These are phyloP conservation scores for Leccinum subfulvum DNA, from an alignment of 1,284 basidiomycete genomes.

Conservation along the genomic window DNA sequence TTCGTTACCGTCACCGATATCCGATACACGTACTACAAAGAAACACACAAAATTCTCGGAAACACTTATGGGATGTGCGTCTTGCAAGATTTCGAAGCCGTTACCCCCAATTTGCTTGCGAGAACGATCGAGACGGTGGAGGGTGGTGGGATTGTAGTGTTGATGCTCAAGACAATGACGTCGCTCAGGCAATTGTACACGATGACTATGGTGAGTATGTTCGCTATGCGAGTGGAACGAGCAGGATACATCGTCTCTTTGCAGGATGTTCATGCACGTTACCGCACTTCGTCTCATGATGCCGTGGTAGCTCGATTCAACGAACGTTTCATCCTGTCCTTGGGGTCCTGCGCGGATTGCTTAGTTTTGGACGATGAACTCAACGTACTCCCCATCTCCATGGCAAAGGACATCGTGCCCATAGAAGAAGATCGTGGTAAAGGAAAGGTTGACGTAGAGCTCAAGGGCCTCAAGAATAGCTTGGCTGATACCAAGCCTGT, in stretches of 20 bases:
- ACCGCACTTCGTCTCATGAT: conserved; percentile 88
- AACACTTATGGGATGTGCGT: conserved; percentile 98
- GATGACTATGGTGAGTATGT: conserved; percentile 84
- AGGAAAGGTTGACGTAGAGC: conserved; percentile 61
- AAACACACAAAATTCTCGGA: conserved; percentile 93
- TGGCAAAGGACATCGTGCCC: conserved; percentile 88
- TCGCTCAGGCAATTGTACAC: conserved; percentile 92
- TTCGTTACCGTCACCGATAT: conserved; percentile 99
- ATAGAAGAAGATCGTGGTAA: conserved; percentile 52
- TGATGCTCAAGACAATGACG: conserved; percentile 94
- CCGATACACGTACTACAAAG: conserved; percentile 96
- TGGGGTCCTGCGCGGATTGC: conserved; percentile 89
- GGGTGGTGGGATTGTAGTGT: conserved; percentile 91
- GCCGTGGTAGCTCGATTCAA: conserved; percentile 95
- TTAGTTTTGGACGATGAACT: conserved; percentile 96
- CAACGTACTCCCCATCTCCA: conserved; percentile 96
- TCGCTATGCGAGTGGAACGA: background rate
- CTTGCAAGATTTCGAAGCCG: conserved; percentile 97
- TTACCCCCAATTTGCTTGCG: conserved; percentile 96
- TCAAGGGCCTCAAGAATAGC: conserved; percentile 80
- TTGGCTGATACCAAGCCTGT: conserved; percentile 86
- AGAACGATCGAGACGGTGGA: conserved; percentile 98
- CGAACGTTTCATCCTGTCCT: conserved; percentile 94
- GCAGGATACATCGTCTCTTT: conserved; percentile 3
- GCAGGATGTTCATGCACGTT: conserved; percentile 92